Conservation (phyloP, 176 grass and related monocot species). For the Zea mays region DNA sequence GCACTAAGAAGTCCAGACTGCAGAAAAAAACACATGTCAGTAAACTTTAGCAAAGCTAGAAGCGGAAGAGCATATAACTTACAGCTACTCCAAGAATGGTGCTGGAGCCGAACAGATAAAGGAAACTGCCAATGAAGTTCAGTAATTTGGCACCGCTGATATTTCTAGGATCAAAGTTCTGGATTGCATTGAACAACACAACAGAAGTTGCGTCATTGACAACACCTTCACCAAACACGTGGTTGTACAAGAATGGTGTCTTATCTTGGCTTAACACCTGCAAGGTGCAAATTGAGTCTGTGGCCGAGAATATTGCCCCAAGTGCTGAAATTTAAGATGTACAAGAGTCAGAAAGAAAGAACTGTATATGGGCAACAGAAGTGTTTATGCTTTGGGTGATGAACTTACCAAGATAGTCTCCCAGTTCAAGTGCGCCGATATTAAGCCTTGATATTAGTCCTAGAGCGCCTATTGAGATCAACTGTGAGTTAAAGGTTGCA, state of each 20-base stretch:
- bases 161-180: constrained; percentile 62
- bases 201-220: constrained; percentile 96
- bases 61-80: constrained; percentile 45
- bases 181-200: constrained; percentile 91
- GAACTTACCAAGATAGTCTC: constrained; percentile 78
- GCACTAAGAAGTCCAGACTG: too few species aligned
- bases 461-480: constrained; percentile 54
- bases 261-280: constrained; percentile 95
- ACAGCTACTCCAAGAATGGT: constrained; percentile 86
- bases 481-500: not conserved
- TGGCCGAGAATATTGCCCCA: constrained; percentile 94
- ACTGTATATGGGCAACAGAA: not conserved
- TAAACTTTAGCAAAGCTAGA: too few species aligned
- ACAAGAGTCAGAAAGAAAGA: constrained; percentile 26
- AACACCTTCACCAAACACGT: constrained; percentile 97
- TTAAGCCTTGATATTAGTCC: constrained; percentile 66
- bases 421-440: constrained; percentile 73
- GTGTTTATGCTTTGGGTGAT: not conserved
- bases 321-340: constrained; percentile 56
- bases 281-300: constrained; percentile 94
- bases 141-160: constrained; percentile 48
- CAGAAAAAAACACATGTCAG: too few species aligned
- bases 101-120: constrained; percentile 70
- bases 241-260: constrained; percentile 86
- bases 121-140: constrained; percentile 62